Percentiles rank a stretch among this genome's conserved stretches.
Conservation (phyloP, 2,329 filamentous ascomycete species). For the Hypoxylon sp. region DNA sequence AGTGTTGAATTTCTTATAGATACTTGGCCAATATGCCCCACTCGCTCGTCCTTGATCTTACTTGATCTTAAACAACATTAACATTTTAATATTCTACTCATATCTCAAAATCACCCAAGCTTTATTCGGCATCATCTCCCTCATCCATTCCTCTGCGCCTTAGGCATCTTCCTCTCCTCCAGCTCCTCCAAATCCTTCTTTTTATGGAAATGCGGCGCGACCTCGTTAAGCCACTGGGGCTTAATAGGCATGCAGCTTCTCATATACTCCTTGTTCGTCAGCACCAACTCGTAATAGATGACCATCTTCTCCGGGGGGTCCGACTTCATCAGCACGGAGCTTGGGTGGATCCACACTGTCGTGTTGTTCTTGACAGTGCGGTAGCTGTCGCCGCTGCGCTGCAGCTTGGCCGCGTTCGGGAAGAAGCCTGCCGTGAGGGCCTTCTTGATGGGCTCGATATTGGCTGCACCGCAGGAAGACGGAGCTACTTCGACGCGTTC, state of each 20-base stretch:
- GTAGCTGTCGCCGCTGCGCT: constrained; percentile 88
- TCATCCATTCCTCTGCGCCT: constrained; percentile 51
- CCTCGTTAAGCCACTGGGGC: constrained; percentile 86
- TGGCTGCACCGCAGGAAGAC: constrained; percentile 77
- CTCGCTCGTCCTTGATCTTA: constrained; percentile 1
- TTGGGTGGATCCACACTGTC: constrained; percentile 92
- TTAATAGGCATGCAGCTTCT: constrained; percentile 88
- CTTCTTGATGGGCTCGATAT: constrained; percentile 86
- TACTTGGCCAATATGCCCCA: neutral
- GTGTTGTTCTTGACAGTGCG: constrained; percentile 92
- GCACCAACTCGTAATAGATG: constrained; percentile 86
- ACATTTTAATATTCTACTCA: neutral
- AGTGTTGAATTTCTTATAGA: neutral
- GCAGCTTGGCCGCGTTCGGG: constrained; percentile 87
- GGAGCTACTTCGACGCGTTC: constrained; percentile 90
- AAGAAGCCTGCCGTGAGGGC: constrained; percentile 95
- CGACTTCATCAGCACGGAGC: constrained; percentile 81
- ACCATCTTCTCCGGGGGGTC: constrained; percentile 86
- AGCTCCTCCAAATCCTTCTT: constrained; percentile 88
- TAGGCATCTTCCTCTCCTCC: constrained; percentile 83
- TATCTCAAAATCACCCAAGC: neutral
- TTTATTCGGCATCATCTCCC: neutral
- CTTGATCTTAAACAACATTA: constrained; percentile 4
- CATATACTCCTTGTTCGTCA: constrained; percentile 94
- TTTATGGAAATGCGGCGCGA: constrained; percentile 96